Conservation (phyloP, 352 stramenopile species). For the Globisporangium recalcitrans region DNA sequence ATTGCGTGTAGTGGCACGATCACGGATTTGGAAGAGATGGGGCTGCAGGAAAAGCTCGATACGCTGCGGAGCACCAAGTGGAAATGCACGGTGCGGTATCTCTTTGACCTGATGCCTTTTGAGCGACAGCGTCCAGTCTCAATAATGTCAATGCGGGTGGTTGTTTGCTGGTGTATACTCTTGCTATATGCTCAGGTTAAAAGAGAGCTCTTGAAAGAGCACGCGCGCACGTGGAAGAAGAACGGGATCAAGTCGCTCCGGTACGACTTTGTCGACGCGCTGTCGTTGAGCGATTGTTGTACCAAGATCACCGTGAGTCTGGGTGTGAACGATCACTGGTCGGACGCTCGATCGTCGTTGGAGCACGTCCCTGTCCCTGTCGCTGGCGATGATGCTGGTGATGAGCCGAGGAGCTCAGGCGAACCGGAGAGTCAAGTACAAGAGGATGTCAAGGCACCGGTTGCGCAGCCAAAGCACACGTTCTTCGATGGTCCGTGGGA, state of each 20-base stretch:
- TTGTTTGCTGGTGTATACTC: background rate
- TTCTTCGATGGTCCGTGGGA: background rate
- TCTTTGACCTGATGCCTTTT: too few relatives aligned
- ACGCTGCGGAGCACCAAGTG: conserved; percentile 37
- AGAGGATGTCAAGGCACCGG: background rate
- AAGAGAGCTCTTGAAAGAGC: conserved; percentile 44
- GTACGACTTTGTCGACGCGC: conserved; percentile 41
- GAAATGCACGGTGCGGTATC: conserved; percentile 41
- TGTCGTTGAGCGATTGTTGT: conserved; percentile 31
- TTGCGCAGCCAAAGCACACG: background rate
- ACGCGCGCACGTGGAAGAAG: conserved; percentile 46
- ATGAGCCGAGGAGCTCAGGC: background rate
- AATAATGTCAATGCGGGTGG: too few relatives aligned
- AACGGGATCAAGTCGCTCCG: conserved; percentile 39
- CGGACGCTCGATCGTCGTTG: conserved; percentile 46
- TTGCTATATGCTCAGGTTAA: conserved; percentile 27
- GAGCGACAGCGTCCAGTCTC: too few relatives aligned
- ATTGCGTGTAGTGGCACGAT: conserved; percentile 40
- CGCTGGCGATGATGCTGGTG: background rate
- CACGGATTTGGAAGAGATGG: conserved; percentile 39
- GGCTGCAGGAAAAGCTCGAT: conserved; percentile 35
- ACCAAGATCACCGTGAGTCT: conserved; percentile 48
- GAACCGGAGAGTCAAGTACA: background rate
- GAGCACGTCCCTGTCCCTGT: conserved; percentile 11
- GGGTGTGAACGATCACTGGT: conserved; percentile 44